Evolutionary conservation across 768 basidiomycete species (phyloP).

Genomic region (Boletales sp.): DNA sequence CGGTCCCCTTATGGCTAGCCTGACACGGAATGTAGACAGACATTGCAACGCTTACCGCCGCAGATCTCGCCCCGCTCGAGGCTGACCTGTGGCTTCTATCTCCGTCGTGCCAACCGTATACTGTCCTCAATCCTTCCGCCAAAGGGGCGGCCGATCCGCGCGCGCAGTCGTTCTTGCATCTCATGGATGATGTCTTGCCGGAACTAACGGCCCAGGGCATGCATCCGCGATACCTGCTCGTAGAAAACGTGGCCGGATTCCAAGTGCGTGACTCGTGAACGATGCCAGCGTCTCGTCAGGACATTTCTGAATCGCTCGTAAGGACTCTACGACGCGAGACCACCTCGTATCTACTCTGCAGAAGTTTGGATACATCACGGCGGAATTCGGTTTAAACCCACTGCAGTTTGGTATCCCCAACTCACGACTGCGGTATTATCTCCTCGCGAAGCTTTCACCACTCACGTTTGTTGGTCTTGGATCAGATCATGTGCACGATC

Average conservation of each 20-base stretch:
- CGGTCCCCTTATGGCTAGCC: background rate
- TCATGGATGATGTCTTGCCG: constrained; percentile 61
- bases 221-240: constrained; percentile 58
- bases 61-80: constrained; percentile 40
- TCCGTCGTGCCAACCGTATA: constrained; percentile 83
- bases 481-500: constrained; percentile 38
- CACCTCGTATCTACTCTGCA: constrained; percentile 51
- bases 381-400: constrained; percentile 69
- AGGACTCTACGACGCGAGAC: constrained; percentile 65
- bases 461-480: constrained; percentile 33
- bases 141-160: constrained; percentile 71
- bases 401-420: constrained; percentile 80
- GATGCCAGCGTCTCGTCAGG: background rate
- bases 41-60: constrained; percentile 54
- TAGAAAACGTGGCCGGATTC: constrained; percentile 84
- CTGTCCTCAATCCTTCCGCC: constrained; percentile 68
- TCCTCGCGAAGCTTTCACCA: constrained; percentile 57
- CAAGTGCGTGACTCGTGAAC: constrained; percentile 53
- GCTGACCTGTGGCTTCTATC: constrained; percentile 76
- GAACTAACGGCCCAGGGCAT: constrained; percentile 41
- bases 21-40: constrained; percentile 42
- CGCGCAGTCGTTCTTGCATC: constrained; percentile 70
- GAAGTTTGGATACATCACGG: constrained; percentile 50
- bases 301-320: constrained; percentile 9
- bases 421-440: constrained; percentile 76